phyloP scores from a whole-genome alignment of 129 eudicot species.

The Calendula officinalis region DNA sequence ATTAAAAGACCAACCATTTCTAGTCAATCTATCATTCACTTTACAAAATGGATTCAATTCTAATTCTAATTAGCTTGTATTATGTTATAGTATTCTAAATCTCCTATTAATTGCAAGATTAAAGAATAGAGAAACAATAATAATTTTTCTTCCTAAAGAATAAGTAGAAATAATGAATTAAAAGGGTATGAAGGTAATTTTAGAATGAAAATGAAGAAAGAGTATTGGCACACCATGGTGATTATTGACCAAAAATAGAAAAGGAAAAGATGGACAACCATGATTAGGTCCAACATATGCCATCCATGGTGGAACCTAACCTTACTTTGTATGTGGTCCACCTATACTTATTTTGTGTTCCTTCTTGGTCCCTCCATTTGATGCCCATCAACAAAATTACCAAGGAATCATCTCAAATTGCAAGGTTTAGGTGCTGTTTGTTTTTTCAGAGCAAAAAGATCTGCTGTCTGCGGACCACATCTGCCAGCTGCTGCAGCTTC shows the following conservation, averaged over 20 bases:
- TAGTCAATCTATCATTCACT: too few relatives aligned
- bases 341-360: constrained; percentile 38
- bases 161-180: not conserved
- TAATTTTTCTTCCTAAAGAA: not conserved
- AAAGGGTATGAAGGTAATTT: constrained; percentile 3
- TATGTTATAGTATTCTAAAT: not conserved
- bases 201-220: constrained; percentile 15
- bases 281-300: constrained; percentile 65
- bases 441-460: too few relatives aligned
- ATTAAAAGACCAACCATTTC: too few relatives aligned
- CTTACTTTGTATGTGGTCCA: constrained; percentile 56
- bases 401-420: constrained; percentile 14
- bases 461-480: too few relatives aligned
- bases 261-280: constrained; percentile 37
- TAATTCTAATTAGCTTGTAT: too few relatives aligned
- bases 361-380: constrained; percentile 40
- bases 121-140: not conserved
- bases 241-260: constrained; percentile 31
- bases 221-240: constrained; percentile 45
- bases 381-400: constrained; percentile 32
- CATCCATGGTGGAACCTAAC: constrained; percentile 44
- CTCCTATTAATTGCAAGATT: not conserved
- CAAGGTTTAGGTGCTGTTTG: too few relatives aligned
- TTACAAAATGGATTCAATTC: too few relatives aligned
- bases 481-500: too few relatives aligned